phyloP scores from a whole-genome alignment of 2,329 filamentous ascomycete species.

The Penicillium polonicum region DNA sequence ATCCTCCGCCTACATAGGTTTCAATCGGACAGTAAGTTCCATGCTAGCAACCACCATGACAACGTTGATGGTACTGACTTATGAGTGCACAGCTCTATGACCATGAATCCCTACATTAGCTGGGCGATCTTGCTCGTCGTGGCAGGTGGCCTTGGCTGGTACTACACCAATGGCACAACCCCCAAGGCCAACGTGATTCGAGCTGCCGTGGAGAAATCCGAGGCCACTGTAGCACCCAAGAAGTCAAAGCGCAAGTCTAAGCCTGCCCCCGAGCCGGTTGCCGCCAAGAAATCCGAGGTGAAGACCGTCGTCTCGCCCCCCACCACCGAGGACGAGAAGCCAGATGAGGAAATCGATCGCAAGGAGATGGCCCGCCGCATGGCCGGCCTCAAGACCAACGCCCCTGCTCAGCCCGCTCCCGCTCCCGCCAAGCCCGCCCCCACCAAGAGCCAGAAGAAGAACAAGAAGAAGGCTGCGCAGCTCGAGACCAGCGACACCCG shows the following conservation, averaged over 20 bases:
- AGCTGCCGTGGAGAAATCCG: conserved; percentile 35
- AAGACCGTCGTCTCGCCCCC: conserved; percentile 31
- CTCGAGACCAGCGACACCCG: conserved; percentile 53
- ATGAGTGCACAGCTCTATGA: conserved; percentile 26
- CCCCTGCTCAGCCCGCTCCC: conserved; percentile 59
- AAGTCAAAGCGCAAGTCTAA: conserved; percentile 45
- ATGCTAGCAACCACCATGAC: neutral
- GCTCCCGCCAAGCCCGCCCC: conserved; percentile 47
- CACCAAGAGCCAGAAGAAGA: conserved; percentile 57
- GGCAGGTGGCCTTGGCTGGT: conserved; percentile 43
- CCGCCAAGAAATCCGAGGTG: conserved; percentile 32
- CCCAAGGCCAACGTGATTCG: conserved; percentile 36
- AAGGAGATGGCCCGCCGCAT: conserved; percentile 76
- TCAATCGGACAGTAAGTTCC: conserved; percentile 11
- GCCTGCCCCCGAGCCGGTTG: conserved; percentile 28
- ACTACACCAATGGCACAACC: conserved; percentile 40
- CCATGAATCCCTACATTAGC: conserved; percentile 46
- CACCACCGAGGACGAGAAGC: conserved; percentile 30
- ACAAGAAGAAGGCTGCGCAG: conserved; percentile 67
- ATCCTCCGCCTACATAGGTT: neutral
- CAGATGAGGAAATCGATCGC: conserved; percentile 64
- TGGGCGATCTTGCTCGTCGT: conserved; percentile 47
- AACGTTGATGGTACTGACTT: conserved; percentile 5
- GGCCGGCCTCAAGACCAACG: conserved; percentile 57
- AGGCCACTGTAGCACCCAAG: conserved; percentile 34